These are phyloP conservation scores for Boechera divaricarpa DNA, from an alignment of 345 rosid genomes.

Conservation along the genomic window DNA sequence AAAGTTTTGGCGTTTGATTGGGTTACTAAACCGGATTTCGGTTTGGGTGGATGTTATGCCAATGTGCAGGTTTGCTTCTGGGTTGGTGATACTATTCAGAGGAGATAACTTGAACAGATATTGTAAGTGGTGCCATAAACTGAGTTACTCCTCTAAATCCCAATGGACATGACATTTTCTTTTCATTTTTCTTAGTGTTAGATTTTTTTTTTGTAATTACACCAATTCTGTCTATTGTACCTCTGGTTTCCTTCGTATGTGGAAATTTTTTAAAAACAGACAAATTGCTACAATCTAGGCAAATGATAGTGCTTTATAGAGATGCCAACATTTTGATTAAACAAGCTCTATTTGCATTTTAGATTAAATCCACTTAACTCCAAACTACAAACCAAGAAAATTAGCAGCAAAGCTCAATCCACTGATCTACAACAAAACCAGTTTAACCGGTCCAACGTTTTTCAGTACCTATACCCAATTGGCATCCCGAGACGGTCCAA, in stretches of 20 bases:
- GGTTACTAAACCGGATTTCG: slow-evolving; percentile 12
- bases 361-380: slow-evolving; percentile 26
- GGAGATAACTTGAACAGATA: slow-evolving; percentile 74
- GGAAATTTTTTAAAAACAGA: not conserved
- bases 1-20: slow-evolving; percentile 2
- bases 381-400: slow-evolving; percentile 33
- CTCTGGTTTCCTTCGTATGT: not conserved
- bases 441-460: not conserved
- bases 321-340: slow-evolving; percentile 8
- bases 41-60: slow-evolving; percentile 6
- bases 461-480: slow-evolving; percentile 49
- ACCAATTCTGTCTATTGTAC: not conserved
- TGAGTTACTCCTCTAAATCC: slow-evolving; percentile 78
- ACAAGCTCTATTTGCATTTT: slow-evolving; percentile 34
- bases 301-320: not conserved
- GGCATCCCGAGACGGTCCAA: slow-evolving; percentile 93
- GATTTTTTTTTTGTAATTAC: slow-evolving; percentile 5
- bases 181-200: not conserved
- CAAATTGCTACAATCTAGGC: too few species aligned
- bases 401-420: slow-evolving; percentile 27
- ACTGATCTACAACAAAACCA: slow-evolving; percentile 37
- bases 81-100: slow-evolving; percentile 74
- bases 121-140: slow-evolving; percentile 97
- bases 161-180: slow-evolving; percentile 60
- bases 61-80: slow-evolving; percentile 64